Base-by-base conservation (phyloP, 139 green algal species). In the Monoraphidium neglectum region DNA sequence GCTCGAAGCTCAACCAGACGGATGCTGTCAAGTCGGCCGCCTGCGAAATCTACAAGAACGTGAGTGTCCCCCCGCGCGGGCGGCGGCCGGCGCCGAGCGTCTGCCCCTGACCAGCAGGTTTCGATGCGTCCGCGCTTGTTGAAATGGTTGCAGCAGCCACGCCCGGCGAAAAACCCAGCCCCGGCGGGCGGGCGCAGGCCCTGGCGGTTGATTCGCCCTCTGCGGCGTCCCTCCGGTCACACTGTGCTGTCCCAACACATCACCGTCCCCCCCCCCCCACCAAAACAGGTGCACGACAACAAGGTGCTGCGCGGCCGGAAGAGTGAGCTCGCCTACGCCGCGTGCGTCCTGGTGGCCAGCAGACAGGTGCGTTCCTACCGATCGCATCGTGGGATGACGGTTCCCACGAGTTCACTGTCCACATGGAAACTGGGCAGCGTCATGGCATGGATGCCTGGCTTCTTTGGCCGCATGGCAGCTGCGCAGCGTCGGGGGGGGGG, bases 341-440 rank as follows among this genome's bases (percentile, higher is more conserved):
- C 94, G 12, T 95, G 95, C 68, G 62, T 98, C 4, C 98, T 93
- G 78, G 85, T 95, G 69, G 94, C 93, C 12, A 96, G 89, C 78
- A 86, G 94, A 33, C 89, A 93, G 35, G 81, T 82, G 64, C 12
- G 56, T n/a, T 18, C 16, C 49, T n/a, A n/a, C n/a, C n/a, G n/a
- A n/a, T n/a, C n/a, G n/a, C n/a, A n/a, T n/a, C n/a, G n/a, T n/a
- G n/a, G n/a, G n/a, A n/a, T n/a, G n/a, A n/a, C n/a, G n/a, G n/a
- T n/a, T n/a, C n/a, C n/a, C n/a, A n/a, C n/a, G n/a, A n/a, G n/a
- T n/a, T n/a, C n/a, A n/a, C n/a, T n/a, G n/a, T n/a, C n/a, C n/a
- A n/a, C n/a, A n/a, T n/a, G n/a, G n/a, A n/a, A n/a, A n/a, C n/a
- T n/a, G n/a, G n/a, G n/a, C n/a, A n/a, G n/a, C n/a, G n/a, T n/a